Evolutionary conservation across 441 rosid species (phyloP).

Genomic region (Euphorbia corollata): DNA sequence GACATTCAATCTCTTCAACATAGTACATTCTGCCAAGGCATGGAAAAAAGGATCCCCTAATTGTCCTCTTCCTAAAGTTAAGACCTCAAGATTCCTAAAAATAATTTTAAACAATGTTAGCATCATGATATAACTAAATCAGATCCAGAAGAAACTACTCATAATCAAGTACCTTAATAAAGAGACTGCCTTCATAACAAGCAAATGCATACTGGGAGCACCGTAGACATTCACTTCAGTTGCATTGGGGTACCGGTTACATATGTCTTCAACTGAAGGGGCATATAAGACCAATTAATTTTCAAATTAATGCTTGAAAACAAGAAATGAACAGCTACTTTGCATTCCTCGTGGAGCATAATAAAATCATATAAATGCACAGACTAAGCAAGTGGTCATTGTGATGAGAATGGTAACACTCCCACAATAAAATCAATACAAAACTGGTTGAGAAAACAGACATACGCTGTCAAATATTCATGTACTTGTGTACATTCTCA

Average conservation of each 20-base stretch:
- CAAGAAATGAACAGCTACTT: background rate
- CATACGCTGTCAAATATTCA: background rate
- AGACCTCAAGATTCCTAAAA: constrained; percentile 69
- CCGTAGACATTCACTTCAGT: constrained; percentile 73
- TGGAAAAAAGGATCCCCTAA: constrained; percentile 71
- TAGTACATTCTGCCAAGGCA: constrained; percentile 63
- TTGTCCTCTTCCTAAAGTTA: constrained; percentile 68
- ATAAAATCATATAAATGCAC: background rate
- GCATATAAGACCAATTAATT: constrained; percentile 6
- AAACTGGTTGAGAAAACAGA: background rate
- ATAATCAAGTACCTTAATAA: constrained; percentile 45
- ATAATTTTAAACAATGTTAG: constrained; percentile 22
- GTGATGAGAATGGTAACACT: background rate
- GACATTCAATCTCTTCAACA: constrained; percentile 66
- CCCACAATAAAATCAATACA: background rate
- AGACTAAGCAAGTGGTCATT: background rate
- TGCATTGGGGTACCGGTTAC: constrained; percentile 81
- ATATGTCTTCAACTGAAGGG: constrained; percentile 82
- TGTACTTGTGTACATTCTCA: background rate
- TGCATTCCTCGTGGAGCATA: background rate
- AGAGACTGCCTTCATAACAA: constrained; percentile 68
- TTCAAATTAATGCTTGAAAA: background rate
- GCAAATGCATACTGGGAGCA: constrained; percentile 49
- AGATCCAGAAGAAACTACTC: constrained; percentile 5
- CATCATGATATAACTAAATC: constrained; percentile 10